A percentile compares a stretch with the other conserved stretches of the same genome.
Evolutionary conservation across 164 flowering plant species (phyloP).

Genomic region (Berberis thunbergii): DNA sequence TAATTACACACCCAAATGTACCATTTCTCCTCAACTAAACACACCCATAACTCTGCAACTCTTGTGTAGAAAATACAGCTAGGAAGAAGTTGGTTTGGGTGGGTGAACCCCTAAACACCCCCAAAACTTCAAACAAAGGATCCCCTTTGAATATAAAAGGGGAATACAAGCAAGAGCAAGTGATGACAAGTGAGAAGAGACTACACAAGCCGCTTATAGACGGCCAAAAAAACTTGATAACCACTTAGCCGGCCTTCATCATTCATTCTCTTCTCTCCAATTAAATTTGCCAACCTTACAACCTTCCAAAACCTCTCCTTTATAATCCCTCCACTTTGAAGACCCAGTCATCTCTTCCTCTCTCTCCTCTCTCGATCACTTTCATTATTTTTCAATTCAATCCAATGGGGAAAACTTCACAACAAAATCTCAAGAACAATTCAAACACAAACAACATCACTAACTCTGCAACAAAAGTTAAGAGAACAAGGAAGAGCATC

Average conservation of each 20-base stretch:
- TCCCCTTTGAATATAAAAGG: background rate
- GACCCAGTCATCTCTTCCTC: slow-evolving; percentile 15
- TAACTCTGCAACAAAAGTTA: slow-evolving; percentile 26
- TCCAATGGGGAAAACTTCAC: slow-evolving; percentile 35
- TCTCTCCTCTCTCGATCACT: background rate
- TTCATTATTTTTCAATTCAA: background rate
- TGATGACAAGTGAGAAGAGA: slow-evolving; percentile 10
- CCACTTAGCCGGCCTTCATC: background rate
- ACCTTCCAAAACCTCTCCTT: slow-evolving; percentile 2
- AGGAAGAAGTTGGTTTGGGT: too few species aligned
- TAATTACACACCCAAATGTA: too few species aligned
- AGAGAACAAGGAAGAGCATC: slow-evolving; percentile 60
- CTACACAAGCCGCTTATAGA: slow-evolving; percentile 8
- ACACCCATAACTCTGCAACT: too few species aligned
- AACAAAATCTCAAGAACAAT: slow-evolving; percentile 20
- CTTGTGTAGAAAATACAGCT: too few species aligned
- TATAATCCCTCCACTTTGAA: slow-evolving; percentile 6
- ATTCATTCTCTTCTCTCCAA: background rate
- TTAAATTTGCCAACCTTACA: slow-evolving; percentile 4
- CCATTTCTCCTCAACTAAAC: too few species aligned
- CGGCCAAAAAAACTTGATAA: slow-evolving; percentile 5
- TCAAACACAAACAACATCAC: slow-evolving; percentile 9
- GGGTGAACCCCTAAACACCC: background rate
- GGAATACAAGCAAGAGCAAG: slow-evolving; percentile 1
- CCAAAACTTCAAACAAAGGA: background rate